These are phyloP conservation scores for Trypethelium eluteriae DNA, from an alignment of 495 filamentous ascomycete species.

Conservation along the genomic window DNA sequence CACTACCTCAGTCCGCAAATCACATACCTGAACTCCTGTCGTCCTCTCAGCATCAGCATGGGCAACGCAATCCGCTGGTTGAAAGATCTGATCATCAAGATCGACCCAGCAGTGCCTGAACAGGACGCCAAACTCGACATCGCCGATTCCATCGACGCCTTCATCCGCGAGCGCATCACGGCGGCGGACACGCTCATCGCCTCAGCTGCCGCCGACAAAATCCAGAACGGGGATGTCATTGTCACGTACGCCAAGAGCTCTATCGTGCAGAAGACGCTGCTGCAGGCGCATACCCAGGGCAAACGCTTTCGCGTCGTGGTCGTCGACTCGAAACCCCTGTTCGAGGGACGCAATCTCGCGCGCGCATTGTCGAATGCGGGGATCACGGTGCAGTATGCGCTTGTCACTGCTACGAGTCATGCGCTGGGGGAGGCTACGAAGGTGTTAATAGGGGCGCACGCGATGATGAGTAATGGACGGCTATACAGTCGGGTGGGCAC, in stretches of 20 bases:
- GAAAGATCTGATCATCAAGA: conserved; percentile 76
- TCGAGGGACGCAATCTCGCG: conserved; percentile 72
- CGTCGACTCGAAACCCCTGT: conserved; percentile 71
- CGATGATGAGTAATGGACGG: conserved; percentile 82
- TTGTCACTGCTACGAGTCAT: conserved; percentile 65
- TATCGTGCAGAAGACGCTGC: conserved; percentile 71
- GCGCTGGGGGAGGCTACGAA: conserved; percentile 66
- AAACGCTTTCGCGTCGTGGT: conserved; percentile 76
- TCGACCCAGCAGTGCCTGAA: conserved; percentile 77
- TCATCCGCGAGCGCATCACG: conserved; percentile 83
- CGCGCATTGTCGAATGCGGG: conserved; percentile 58
- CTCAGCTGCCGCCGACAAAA: conserved; percentile 60
- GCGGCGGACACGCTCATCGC: conserved; percentile 81
- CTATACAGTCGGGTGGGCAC: conserved; percentile 84
- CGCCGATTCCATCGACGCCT: conserved; percentile 73
- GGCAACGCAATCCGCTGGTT: conserved; percentile 93
- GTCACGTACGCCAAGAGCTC: conserved; percentile 85
- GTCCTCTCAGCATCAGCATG: conserved; percentile 86
- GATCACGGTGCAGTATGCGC: conserved; percentile 69
- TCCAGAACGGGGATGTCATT: conserved; percentile 71
- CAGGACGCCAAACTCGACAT: conserved; percentile 66
- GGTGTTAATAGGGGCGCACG: conserved; percentile 80
- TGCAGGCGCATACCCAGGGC: conserved; percentile 59
- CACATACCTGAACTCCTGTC: conserved; percentile 82
- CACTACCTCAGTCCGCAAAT: conserved; percentile 90